Evolutionary conservation across 2,329 filamentous ascomycete genomes (phyloP), one percentile per base, ranked within the genome.

Genomic region (Paraconiothyrium sp.): DNA sequence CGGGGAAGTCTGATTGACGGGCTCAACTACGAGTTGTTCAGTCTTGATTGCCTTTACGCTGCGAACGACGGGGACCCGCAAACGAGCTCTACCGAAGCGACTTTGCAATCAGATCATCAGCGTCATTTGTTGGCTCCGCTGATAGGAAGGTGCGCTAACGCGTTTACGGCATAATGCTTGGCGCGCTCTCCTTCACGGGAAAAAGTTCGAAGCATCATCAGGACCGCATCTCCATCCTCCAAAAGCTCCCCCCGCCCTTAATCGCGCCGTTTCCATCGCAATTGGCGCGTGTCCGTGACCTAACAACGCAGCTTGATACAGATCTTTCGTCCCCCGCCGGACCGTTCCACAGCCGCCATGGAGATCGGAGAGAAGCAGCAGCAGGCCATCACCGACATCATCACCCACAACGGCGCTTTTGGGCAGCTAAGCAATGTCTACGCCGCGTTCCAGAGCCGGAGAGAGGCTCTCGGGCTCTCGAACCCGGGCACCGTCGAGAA

Each of bases 401-500:
- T 97, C 69, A 85, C 87, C 73, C 86, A 90, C 74, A 97, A 97
- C 80, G 97, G 97, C 81, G 88, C 92, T 73, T 84, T 89, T 59
- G 84, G 84, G 68, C 85, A 88, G 68, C 77, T 97, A 71, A 86
- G 88, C 80, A 91, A 97, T 85, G 89, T 89, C 80, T 91, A 95
- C 82, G 87, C 85, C 73, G 88, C 89, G 57, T 96, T 98, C 79
- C 90, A 90, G 66, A 92, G 95, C 73, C 89, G 92, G 82, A 91
- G 95, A 84, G 91, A 90, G 72, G 91, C 92, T 81, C 87, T 99
- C 68, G 94, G 94, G 65, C 86, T 99, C 71, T 86, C 90, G 70
- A 98, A 98, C 82, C 95, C 95, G 44, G 95, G 95, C 73, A 94
- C 92, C 56, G 90, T 97, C 70, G 95, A 99, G 82, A 90, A 89